Evolutionary conservation across 768 basidiomycete genomes (phyloP).

Genomic region (Leccinum boreale): DNA sequence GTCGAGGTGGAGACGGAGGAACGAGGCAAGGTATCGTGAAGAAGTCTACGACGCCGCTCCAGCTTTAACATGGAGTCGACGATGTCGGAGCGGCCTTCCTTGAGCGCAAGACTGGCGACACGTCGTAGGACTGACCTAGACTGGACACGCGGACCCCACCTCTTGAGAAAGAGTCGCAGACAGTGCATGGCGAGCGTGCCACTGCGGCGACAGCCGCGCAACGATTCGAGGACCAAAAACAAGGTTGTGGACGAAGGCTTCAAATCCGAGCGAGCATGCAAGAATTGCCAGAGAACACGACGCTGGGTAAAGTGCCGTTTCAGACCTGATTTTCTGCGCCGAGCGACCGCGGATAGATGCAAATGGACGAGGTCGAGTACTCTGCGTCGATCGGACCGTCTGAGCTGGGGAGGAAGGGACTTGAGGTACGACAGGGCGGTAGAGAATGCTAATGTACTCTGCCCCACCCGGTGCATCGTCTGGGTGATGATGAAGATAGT

Average conservation of each 20-base stretch:
- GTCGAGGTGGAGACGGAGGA: background rate
- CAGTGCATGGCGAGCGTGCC: slow-evolving; percentile 51
- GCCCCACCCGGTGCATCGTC: slow-evolving; percentile 42
- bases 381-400: slow-evolving; percentile 29
- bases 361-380: slow-evolving; percentile 52
- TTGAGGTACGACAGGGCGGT: slow-evolving; percentile 49
- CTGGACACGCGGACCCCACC: slow-evolving; percentile 56
- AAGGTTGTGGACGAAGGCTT: slow-evolving; percentile 59
- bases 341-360: slow-evolving; percentile 38
- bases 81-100: slow-evolving; percentile 61
- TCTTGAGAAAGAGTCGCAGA: slow-evolving; percentile 42
- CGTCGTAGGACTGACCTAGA: slow-evolving; percentile 60
- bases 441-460: slow-evolving; percentile 38
- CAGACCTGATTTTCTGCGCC: slow-evolving; percentile 36
- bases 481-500: slow-evolving; percentile 44
- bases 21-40: slow-evolving; percentile 6
- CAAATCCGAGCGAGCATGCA: slow-evolving; percentile 46
- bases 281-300: slow-evolving; percentile 41
- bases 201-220: slow-evolving; percentile 47
- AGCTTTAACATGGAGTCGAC: slow-evolving; percentile 24
- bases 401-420: slow-evolving; percentile 43
- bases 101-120: slow-evolving; percentile 55
- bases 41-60: slow-evolving; percentile 12
- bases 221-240: slow-evolving; percentile 52
- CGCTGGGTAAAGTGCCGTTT: slow-evolving; percentile 43